Evolutionary conservation across 2,329 filamentous ascomycete genomes (phyloP).

Genomic region (Paecilomyces dactylethromorphus): DNA sequence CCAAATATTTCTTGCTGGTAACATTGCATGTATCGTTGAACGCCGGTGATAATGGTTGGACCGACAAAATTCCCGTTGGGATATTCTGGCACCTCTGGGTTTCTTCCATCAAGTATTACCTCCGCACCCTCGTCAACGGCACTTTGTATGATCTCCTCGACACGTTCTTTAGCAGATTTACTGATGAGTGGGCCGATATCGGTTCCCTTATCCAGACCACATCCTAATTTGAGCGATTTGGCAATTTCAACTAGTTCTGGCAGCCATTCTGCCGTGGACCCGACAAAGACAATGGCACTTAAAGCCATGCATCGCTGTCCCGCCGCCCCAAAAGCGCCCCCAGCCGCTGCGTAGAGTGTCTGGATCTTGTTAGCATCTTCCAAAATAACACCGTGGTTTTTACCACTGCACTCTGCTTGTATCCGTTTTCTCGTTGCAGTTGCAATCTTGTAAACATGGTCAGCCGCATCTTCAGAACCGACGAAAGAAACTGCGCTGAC

Average conservation of each 20-base stretch:
- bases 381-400: slow-evolving; percentile 63
- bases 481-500: slow-evolving; percentile 67
- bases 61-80: slow-evolving; percentile 33
- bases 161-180: slow-evolving; percentile 1
- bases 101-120: slow-evolving; percentile 4
- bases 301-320: slow-evolving; percentile 66
- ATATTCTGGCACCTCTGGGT: slow-evolving; percentile 3
- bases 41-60: slow-evolving; percentile 59
- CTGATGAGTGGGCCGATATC: slow-evolving; percentile 1
- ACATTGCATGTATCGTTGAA: slow-evolving; percentile 60
- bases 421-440: slow-evolving; percentile 65
- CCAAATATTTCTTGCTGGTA: slow-evolving; percentile 64
- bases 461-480: slow-evolving; percentile 61
- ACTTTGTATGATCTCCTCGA: slow-evolving; percentile 7
- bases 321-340: slow-evolving; percentile 62
- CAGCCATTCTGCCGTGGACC: slow-evolving; percentile 60
- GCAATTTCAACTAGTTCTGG: slow-evolving; percentile 57
- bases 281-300: slow-evolving; percentile 58
- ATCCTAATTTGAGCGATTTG: slow-evolving; percentile 54
- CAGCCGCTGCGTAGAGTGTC: slow-evolving; percentile 58
- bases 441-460: slow-evolving; percentile 62
- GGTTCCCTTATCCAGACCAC: slow-evolving; percentile 52
- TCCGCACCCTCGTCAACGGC: slow-evolving; percentile 4
- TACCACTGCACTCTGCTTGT: slow-evolving; percentile 63
- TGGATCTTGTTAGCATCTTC: slow-evolving; percentile 66